Evolutionary conservation across 768 basidiomycete species (phyloP).

Genomic region (Macrolepiota dolichaula): DNA sequence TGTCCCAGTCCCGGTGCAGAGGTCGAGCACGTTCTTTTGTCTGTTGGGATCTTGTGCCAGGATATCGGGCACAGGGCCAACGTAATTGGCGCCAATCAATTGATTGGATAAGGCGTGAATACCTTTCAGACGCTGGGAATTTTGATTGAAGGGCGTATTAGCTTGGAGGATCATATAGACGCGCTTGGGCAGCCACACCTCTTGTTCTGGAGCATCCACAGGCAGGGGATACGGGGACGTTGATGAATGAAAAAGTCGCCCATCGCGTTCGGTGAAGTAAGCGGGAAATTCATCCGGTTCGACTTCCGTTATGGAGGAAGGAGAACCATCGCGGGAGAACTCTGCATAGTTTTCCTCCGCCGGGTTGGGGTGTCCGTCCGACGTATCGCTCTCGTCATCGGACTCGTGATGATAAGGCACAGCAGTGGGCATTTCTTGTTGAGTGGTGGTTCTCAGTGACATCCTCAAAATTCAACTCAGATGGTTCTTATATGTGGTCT

Average conservation of each 20-base stretch:
- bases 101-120: conserved; percentile 46
- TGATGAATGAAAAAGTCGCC: conserved; percentile 69
- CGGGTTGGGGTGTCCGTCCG: not conserved
- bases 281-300: conserved; percentile 48
- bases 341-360: not conserved
- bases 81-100: conserved; percentile 53
- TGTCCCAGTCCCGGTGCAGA: conserved; percentile 73
- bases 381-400: conserved; percentile 2
- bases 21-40: conserved; percentile 58
- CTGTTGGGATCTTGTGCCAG: conserved; percentile 38
- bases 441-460: not conserved
- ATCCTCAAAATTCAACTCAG: not conserved
- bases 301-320: conserved; percentile 36
- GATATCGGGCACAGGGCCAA: conserved; percentile 56
- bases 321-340: not conserved
- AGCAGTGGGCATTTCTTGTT: conserved; percentile 2
- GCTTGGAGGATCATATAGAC: not conserved
- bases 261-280: conserved; percentile 57
- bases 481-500: not conserved
- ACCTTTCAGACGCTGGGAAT: conserved; percentile 46
- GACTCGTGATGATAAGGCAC: conserved; percentile 1
- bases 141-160: not conserved
- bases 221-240: conserved; percentile 70
- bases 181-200: conserved; percentile 39
- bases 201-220: conserved; percentile 66